Evolutionary conservation across 306 rosid species (phyloP).

Genomic region (Ormosia semicastrata): DNA sequence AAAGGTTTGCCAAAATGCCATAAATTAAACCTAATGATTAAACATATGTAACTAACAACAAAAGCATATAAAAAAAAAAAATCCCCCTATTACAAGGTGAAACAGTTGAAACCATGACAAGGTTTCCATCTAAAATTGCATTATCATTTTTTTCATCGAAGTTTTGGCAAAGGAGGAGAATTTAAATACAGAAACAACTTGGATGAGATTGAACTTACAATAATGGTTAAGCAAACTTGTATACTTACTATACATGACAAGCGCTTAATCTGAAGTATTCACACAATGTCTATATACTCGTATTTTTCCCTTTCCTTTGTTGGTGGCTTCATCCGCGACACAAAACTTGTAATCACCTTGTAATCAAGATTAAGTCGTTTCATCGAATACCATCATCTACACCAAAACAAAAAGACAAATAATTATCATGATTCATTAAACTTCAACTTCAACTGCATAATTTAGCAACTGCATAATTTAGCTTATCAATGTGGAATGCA

Average conservation of each 20-base stretch:
- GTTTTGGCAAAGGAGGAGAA: slow-evolving; percentile 24
- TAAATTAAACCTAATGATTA: not conserved
- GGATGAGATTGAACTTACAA: slow-evolving; percentile 36
- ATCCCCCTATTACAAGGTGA: slow-evolving; percentile 5
- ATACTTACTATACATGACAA: slow-evolving; percentile 46
- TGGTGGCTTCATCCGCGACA: slow-evolving; percentile 63
- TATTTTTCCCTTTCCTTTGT: slow-evolving; percentile 32
- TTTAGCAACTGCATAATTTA: slow-evolving; percentile 1
- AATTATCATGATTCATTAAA: not conserved
- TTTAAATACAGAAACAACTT: slow-evolving; percentile 17
- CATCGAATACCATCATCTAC: slow-evolving; percentile 90
- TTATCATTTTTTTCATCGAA: slow-evolving; percentile 8
- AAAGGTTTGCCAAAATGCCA: not conserved
- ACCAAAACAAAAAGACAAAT: slow-evolving; percentile 11
- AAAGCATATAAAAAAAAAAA: too few relatives aligned
- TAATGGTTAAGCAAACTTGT: slow-evolving; percentile 37
- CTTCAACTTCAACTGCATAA: not conserved
- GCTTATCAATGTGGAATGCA: not conserved
- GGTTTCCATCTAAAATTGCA: slow-evolving; percentile 29
- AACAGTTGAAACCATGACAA: slow-evolving; percentile 29
- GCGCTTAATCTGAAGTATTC: slow-evolving; percentile 51
- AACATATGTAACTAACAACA: not conserved
- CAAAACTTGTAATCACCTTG: slow-evolving; percentile 24
- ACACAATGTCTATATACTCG: slow-evolving; percentile 51
- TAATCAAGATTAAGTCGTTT: slow-evolving; percentile 59